Evolutionary conservation across 1,284 basidiomycete species (phyloP), one percentile per base, ranked within the genome.

Genomic region (Porphyrellus sp.): DNA sequence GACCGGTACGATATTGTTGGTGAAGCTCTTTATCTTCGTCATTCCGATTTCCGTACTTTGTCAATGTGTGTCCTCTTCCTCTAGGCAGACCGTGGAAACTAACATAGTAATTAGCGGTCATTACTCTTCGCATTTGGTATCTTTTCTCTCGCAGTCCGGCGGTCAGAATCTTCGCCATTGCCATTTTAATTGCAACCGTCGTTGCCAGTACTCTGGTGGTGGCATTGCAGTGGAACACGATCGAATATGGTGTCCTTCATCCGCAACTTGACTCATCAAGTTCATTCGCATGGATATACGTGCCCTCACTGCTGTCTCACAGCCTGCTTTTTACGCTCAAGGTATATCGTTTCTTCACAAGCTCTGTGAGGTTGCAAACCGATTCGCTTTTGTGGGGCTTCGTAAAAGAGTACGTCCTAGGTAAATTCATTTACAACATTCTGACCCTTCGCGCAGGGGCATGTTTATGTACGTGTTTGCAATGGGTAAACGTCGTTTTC

Each of bases 391-490:
- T 58, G 18, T 59, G 57, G 57, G 35, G 57, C 16, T 51, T 58
- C 25, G n/a, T 58, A 3, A 57, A 57, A 50, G 56, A 59, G 56
- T 55, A 23, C 15, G 46, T 57, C 38, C 16, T 30, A 38, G 7
- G 4, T 21, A n/a, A 35, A 28, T 8, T 31, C 35, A 18, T 37
- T 5, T 12, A 21, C 23, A 18, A 16, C 42, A n/a, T 27, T 15
- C 37, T 55, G 20, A 58, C 38, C n/a, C 41, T 2, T 18, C 24
- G 15, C 18, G 7, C 28, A 59, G 53, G 42, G 56, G 55, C 13
- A 59, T 58, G 48, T 48, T 58, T 23, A 57, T 58, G 56, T 59
- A 52, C 24, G 49, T 38, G 31, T 59, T 48, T 12, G 48, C 53
- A 25, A 25, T 41, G 28, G 39, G 46, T 55, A 38, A 25, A 27